These are phyloP conservation scores for Ceratocystis destructans DNA, from an alignment of 2,329 filamentous ascomycete genomes.

Conservation along the genomic window DNA sequence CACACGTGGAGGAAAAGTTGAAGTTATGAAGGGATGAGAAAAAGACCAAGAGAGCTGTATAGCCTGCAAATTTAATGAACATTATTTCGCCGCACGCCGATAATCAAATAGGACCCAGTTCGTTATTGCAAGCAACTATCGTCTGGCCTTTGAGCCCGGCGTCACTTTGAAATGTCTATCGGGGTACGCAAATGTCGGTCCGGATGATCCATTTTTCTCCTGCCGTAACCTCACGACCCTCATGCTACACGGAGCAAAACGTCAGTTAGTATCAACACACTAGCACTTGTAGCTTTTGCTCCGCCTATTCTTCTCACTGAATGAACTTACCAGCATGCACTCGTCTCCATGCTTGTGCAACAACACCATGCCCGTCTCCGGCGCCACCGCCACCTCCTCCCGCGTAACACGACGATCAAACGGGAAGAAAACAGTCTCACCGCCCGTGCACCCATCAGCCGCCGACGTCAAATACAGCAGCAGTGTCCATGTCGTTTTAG, in stretches of 20 bases:
- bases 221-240: constrained; percentile 61
- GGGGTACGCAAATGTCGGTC: constrained; percentile 58
- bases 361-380: constrained; percentile 73
- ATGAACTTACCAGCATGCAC: constrained; percentile 55
- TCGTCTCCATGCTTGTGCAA: constrained; percentile 81
- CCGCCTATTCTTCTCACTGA: neutral
- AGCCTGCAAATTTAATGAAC: neutral
- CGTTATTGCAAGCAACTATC: too few species aligned
- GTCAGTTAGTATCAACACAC: neutral
- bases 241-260: constrained; percentile 41
- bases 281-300: neutral
- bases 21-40: neutral
- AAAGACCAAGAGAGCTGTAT: neutral
- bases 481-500: constrained; percentile 77
- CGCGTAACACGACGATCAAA: constrained; percentile 43
- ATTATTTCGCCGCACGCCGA: neutral
- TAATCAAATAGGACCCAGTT: too few species aligned
- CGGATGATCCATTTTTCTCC: constrained; percentile 88
- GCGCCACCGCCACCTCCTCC: constrained; percentile 56
- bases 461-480: constrained; percentile 73
- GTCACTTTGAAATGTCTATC: neutral
- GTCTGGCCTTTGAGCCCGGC: too few species aligned
- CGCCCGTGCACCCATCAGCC: constrained; percentile 61
- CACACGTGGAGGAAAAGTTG: neutral
- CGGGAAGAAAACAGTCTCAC: constrained; percentile 86